These are phyloP conservation scores for Chrysanthemum lavandulifolium DNA, from an alignment of 129 eudicot species.

Conservation along the genomic window DNA sequence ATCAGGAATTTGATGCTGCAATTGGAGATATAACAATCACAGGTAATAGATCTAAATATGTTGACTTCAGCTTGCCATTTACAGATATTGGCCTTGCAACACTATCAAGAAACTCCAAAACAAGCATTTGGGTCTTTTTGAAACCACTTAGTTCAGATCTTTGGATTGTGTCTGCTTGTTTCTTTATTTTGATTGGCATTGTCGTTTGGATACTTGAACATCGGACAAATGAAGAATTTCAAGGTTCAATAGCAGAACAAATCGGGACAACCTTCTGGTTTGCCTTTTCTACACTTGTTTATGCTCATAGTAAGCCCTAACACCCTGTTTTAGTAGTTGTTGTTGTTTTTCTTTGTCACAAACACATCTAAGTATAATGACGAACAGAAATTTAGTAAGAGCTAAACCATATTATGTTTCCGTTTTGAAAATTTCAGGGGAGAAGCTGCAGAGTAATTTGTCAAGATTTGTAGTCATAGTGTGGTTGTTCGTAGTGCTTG, in stretches of 20 bases:
- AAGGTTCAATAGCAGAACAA: conserved; percentile 31
- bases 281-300: conserved; percentile 39
- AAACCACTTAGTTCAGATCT: conserved; percentile 37
- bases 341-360: too few species aligned
- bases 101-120: conserved; percentile 19
- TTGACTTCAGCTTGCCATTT: conserved; percentile 49
- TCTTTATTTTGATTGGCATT: conserved; percentile 29
- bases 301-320: conserved; percentile 36
- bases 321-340: too few species aligned
- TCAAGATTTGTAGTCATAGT: conserved; percentile 38
- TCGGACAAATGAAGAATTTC: conserved; percentile 24
- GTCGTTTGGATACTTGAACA: conserved; percentile 48
- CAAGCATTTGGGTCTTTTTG: conserved; percentile 41
- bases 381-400: too few species aligned
- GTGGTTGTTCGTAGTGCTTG: conserved; percentile 53
- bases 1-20: conserved; percentile 43
- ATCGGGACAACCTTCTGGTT: conserved; percentile 40
- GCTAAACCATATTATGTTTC: too few species aligned
- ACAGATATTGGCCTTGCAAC: conserved; percentile 39
- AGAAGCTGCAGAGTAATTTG: conserved; percentile 41
- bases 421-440: conserved; percentile 24
- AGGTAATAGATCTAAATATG: conserved; percentile 33
- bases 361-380: too few species aligned
- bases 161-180: conserved; percentile 35
- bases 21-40: conserved; percentile 54